Evolutionary conservation across 1,284 basidiomycete species (phyloP), one percentile per base, ranked within the genome.

Genomic region (Afroboletus lepidellus): DNA sequence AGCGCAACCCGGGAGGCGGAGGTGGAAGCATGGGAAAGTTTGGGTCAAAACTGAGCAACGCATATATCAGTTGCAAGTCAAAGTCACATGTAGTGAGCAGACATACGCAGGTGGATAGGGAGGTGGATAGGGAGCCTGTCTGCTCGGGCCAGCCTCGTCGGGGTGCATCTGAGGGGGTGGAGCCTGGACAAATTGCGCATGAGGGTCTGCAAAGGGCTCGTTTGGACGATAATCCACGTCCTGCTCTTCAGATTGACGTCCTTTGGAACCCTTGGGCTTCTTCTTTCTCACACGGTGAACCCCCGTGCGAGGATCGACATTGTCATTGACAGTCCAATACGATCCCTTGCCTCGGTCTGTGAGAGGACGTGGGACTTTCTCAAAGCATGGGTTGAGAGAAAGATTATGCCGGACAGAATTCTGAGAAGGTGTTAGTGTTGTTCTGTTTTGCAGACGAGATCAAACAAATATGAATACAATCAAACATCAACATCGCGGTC

Each of bases 391-490:
- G 68, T 96, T 96, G 57, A 96, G 79, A 8, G 92, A 94, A 20
- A 97, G 79, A 63, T 95, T 96, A 73, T 96, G 94, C 44, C 94
- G 86, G 59, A 97, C 93, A 37, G 94, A 96, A 70, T 96, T 96
- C 87, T 97, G 64, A 21, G 49, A 57, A 49, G 2, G 44, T 53
- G 50, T 63, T 60, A 69, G 57, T 59, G 61, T 57, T 60, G 61
- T 56, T 59, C 57, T 57, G 59, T 60, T 67, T 57, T 60, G 58
- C 41, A 50, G 48, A 37, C 15, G 48, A 34, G 46, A 53, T 61
- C 61, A 66, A 69, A 74, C 78, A 81, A 80, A 73, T 71, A 70
- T 71, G 62, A 72, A 81, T 72, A 68, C 61, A 68, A 68, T 71
- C 68, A 79, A 78, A 77, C 69, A 75, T 76, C 71, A 82, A 80